Conservation (phyloP, 768 basidiomycete species). For the Podaxis pistillaris region DNA sequence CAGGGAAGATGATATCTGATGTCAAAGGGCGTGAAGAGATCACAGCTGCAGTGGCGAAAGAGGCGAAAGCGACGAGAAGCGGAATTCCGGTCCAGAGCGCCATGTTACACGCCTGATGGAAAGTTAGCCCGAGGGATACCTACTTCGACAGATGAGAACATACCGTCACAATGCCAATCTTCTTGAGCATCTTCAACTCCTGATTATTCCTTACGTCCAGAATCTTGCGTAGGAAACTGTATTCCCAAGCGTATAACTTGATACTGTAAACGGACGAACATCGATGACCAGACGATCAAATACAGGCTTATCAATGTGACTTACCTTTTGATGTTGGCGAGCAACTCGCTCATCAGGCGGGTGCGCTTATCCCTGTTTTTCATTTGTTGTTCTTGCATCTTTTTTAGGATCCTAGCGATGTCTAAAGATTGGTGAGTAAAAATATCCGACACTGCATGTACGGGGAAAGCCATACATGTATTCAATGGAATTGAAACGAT, state of each 20-base stretch:
- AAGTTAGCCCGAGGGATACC: neutral
- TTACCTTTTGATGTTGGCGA: slow-evolving; percentile 86
- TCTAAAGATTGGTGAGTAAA: slow-evolving; percentile 24
- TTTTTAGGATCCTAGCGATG: slow-evolving; percentile 69
- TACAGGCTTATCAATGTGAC: neutral
- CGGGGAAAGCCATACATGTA: slow-evolving; percentile 38
- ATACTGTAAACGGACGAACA: slow-evolving; percentile 46
- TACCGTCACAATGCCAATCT: slow-evolving; percentile 76
- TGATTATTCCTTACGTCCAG: slow-evolving; percentile 78
- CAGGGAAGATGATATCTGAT: slow-evolving; percentile 92
- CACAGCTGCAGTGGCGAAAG: slow-evolving; percentile 70
- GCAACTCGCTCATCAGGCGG: slow-evolving; percentile 88
- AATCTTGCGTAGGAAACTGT: slow-evolving; percentile 79
- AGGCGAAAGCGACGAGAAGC: slow-evolving; percentile 77
- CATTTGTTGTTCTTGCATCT: slow-evolving; percentile 88
- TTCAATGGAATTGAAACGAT: slow-evolving; percentile 77
- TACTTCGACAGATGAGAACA: slow-evolving; percentile 23
- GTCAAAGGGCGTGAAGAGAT: slow-evolving; percentile 71
- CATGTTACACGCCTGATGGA: slow-evolving; percentile 49
- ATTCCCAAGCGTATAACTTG: slow-evolving; percentile 94
- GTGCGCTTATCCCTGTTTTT: slow-evolving; percentile 86
- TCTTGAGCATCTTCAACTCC: slow-evolving; percentile 78
- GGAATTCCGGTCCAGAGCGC: slow-evolving; percentile 72
- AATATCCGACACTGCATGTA: neutral
- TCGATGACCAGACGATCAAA: neutral